These are phyloP conservation scores for Schwanniomyces polymorphus DNA, from an alignment of 805 yeast species.

Conservation along the genomic window DNA sequence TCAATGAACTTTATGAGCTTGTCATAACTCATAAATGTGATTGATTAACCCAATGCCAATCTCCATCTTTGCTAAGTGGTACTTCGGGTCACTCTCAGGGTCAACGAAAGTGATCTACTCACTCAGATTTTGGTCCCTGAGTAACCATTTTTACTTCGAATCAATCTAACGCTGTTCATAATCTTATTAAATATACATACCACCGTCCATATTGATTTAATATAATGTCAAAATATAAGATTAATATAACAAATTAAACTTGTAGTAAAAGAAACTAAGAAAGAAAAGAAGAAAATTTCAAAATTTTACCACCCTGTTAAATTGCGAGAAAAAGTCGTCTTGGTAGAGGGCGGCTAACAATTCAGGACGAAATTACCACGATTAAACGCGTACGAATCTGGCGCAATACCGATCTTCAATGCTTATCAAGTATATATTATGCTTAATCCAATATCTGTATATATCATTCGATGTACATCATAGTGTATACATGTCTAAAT, in stretches of 20 bases:
- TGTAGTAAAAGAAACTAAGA: conserved; percentile 4
- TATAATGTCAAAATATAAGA: conserved; percentile 4
- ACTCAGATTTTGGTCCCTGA: background rate
- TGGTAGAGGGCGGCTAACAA: background rate
- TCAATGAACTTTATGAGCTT: background rate
- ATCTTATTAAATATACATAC: conserved; percentile 39
- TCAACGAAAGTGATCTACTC: background rate
- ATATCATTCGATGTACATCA: no score
- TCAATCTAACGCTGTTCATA: background rate
- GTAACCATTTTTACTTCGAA: background rate
- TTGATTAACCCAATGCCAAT: background rate
- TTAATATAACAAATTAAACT: conserved; percentile 3
- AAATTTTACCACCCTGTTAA: conserved; percentile 7
- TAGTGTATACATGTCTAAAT: no score
- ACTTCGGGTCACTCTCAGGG: background rate
- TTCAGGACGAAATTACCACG: background rate
- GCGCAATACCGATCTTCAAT: background rate
- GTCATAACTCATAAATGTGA: background rate
- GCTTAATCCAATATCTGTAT: no score
- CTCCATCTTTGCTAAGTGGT: background rate
- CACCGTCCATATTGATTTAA: conserved; percentile 55
- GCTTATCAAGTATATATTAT: background rate
- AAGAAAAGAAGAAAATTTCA: conserved; percentile 5
- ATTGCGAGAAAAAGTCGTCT: conserved; percentile 2
- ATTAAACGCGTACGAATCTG: background rate